Evolutionary conservation across 352 stramenopile genomes (phyloP).

Genomic region (Globisporangium spiculum): DNA sequence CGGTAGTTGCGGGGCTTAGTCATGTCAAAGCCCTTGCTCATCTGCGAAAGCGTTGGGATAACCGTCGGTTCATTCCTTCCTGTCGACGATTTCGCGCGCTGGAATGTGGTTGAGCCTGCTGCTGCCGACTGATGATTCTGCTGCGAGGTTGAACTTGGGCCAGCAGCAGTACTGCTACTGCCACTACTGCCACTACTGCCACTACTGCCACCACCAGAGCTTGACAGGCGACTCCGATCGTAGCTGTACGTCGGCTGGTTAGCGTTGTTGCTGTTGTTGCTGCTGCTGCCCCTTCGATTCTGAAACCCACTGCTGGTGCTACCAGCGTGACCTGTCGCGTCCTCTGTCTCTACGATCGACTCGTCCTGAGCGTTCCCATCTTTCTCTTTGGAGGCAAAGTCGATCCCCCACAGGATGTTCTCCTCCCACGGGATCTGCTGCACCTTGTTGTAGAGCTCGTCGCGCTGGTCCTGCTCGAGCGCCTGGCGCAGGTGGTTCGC

Average conservation of each 20-base stretch:
- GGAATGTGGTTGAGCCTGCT: background rate
- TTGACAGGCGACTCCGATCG: background rate
- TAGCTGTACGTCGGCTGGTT: background rate
- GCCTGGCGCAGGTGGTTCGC: conserved; percentile 21
- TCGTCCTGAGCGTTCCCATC: background rate
- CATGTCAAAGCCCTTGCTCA: conserved; percentile 60
- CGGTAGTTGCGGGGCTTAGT: conserved; percentile 72
- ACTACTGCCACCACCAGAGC: background rate
- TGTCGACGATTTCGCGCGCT: conserved; percentile 2
- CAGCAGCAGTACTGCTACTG: background rate
- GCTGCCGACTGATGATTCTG: background rate
- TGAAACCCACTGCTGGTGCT: background rate
- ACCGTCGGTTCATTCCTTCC: background rate
- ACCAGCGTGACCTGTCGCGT: background rate
- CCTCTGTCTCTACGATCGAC: conserved; percentile 15
- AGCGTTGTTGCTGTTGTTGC: background rate
- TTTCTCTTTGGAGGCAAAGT: conserved; percentile 38
- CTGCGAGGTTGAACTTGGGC: background rate
- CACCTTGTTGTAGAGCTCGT: conserved; percentile 77
- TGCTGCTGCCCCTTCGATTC: background rate
- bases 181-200: background rate
- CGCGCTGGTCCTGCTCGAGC: conserved; percentile 25
- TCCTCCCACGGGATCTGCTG: conserved; percentile 83
- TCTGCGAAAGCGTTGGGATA: background rate
- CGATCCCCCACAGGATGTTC: conserved; percentile 74